A percentile compares a stretch with the other conserved stretches of the same genome.
phyloP scores from a whole-genome alignment of 2,329 filamentous ascomycete species.

The Lecanicillium sp. region DNA sequence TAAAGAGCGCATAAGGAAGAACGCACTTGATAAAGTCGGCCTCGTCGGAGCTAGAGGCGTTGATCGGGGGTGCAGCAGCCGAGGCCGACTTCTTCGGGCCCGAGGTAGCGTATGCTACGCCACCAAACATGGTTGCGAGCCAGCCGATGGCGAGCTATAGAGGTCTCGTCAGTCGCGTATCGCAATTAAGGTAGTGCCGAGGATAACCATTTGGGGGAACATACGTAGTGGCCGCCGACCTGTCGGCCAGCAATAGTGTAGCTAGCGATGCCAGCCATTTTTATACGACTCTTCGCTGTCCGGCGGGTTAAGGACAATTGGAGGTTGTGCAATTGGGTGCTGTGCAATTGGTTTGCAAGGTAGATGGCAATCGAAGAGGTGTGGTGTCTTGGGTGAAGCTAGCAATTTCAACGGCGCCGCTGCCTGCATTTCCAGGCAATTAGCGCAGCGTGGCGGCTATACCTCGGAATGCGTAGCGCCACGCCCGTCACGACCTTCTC shows the following conservation, averaged over 20 bases:
- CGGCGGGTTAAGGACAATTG: constrained; percentile 14
- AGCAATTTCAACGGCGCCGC: too few species aligned
- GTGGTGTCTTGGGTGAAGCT: too few species aligned
- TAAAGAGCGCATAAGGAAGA: background rate
- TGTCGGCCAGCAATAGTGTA: constrained; percentile 52
- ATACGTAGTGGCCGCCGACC: constrained; percentile 53
- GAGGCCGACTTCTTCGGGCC: constrained; percentile 37
- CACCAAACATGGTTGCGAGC: constrained; percentile 42
- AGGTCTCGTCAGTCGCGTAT: constrained; percentile 13
- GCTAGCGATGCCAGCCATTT: constrained; percentile 30
- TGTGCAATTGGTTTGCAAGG: constrained; percentile 1
- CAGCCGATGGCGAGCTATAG: constrained; percentile 49
- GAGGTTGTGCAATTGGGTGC: constrained; percentile 15
- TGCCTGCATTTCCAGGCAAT: too few species aligned
- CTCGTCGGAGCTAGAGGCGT: constrained; percentile 53
- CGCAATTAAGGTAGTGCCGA: too few species aligned
- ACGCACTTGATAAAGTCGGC: constrained; percentile 57
- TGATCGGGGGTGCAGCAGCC: constrained; percentile 47
- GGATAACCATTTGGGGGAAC: constrained; percentile 22
- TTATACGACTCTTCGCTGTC: constrained; percentile 1
- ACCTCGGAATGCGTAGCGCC: too few species aligned
- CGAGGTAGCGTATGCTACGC: constrained; percentile 33
- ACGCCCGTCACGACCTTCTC: too few species aligned
- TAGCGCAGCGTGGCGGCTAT: background rate
- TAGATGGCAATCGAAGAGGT: background rate